A percentile compares a stretch with the other conserved stretches of the same genome.
Evolutionary conservation across 2,329 filamentous ascomycete species (phyloP).

Genomic region (Penicillium corylophilum): DNA sequence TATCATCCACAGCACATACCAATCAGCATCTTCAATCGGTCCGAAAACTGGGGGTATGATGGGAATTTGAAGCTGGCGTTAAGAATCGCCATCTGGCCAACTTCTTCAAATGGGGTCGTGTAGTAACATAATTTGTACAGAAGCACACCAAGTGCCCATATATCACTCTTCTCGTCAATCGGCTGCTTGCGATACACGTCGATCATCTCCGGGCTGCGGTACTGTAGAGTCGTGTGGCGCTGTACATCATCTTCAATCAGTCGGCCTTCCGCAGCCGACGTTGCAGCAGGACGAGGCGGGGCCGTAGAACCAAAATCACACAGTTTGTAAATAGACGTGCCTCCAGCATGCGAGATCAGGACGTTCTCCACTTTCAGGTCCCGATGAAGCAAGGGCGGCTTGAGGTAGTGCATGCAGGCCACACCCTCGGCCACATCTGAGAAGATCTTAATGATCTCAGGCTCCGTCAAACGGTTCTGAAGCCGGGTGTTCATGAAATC

Average conservation of each 20-base stretch:
- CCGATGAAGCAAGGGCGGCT: conserved; percentile 85
- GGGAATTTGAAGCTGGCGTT: conserved; percentile 95
- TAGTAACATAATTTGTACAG: conserved; percentile 99
- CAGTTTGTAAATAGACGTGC: conserved; percentile 81
- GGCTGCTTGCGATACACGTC: conserved; percentile 95
- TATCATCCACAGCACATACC: conserved; percentile 55
- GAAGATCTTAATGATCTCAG: conserved; percentile 96
- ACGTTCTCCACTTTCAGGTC: conserved; percentile 99
- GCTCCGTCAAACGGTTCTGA: conserved; percentile 94
- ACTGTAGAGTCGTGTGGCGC: conserved; percentile 94
- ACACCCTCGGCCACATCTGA: conserved; percentile 93
- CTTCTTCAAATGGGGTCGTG: conserved; percentile 96
- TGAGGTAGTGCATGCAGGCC: conserved; percentile 98
- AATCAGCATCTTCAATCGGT: conserved; percentile 84
- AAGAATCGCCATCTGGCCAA: conserved; percentile 93
- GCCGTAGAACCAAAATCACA: conserved; percentile 97
- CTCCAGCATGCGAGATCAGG: conserved; percentile 70
- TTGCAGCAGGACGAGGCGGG: conserved; percentile 77
- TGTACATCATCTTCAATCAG: conserved; percentile 96
- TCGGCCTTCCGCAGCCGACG: conserved; percentile 82
- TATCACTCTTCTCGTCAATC: conserved; percentile 98
- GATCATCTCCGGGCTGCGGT: conserved; percentile 97
- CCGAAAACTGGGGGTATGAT: conserved; percentile 82
- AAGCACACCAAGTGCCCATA: conserved; percentile 93
- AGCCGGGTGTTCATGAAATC: conserved; percentile 99